Evolutionary conservation across 2,329 filamentous ascomycete species (phyloP).

Genomic region (Aplosporella prunicola): DNA sequence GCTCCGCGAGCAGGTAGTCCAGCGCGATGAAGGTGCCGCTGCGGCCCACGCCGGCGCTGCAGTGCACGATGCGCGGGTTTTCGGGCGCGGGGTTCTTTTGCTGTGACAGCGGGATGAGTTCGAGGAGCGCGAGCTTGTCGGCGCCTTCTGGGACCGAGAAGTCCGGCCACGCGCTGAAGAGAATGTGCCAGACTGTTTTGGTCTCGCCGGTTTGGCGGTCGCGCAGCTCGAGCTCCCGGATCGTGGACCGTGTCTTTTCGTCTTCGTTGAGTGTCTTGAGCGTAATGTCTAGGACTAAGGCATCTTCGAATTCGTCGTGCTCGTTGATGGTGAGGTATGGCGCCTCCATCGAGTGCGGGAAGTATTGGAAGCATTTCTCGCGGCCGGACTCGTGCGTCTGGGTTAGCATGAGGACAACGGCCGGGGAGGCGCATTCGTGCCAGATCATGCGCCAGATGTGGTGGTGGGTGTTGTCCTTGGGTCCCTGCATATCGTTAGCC

Average conservation of each 20-base stretch:
- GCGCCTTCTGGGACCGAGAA: slow-evolving; percentile 68
- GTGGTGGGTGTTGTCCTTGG: slow-evolving; percentile 62
- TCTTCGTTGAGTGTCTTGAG: slow-evolving; percentile 49
- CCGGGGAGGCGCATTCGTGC: slow-evolving; percentile 60
- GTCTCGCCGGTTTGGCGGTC: slow-evolving; percentile 37
- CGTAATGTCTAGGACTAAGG: slow-evolving; percentile 57
- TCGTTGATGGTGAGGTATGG: slow-evolving; percentile 48
- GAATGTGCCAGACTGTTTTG: slow-evolving; percentile 68
- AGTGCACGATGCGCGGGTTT: slow-evolving; percentile 57
- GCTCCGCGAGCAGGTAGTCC: slow-evolving; percentile 79
- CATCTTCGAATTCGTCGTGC: slow-evolving; percentile 54
- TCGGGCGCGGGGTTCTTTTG: slow-evolving; percentile 30
- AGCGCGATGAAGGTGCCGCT: slow-evolving; percentile 93
- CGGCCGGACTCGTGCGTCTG: slow-evolving; percentile 68
- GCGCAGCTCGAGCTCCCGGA: slow-evolving; percentile 57
- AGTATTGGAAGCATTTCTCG: slow-evolving; percentile 87
- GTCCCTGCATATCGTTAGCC: slow-evolving; percentile 51
- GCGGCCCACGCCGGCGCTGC: slow-evolving; percentile 83
- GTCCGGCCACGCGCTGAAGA: slow-evolving; percentile 85
- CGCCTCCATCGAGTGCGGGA: slow-evolving; percentile 44
- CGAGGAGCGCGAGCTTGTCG: slow-evolving; percentile 58
- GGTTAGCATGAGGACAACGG: slow-evolving; percentile 89
- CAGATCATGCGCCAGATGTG: slow-evolving; percentile 96
- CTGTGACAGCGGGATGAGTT: slow-evolving; percentile 58
- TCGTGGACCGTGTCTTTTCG: slow-evolving; percentile 51